These are phyloP conservation scores for Petunia secreta DNA, from an alignment of 257 asterid species.

Conservation along the genomic window DNA sequence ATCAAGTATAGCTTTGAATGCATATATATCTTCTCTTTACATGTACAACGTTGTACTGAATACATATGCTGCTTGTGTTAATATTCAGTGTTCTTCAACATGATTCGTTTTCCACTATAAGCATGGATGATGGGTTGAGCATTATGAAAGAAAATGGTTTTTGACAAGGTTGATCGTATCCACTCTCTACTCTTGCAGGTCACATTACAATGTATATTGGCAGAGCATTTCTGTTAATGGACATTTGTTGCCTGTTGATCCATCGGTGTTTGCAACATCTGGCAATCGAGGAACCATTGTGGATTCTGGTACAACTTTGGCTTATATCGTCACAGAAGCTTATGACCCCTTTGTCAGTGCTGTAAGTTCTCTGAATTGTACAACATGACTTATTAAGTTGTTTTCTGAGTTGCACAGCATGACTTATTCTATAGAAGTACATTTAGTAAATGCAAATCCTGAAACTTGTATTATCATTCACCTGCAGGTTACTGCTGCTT, in stretches of 20 bases:
- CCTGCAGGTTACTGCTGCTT: conserved; percentile 69
- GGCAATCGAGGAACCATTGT: conserved; percentile 72
- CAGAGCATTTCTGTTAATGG: conserved; percentile 83
- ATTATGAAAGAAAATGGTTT: conserved; percentile 2
- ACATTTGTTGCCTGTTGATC: conserved; percentile 68
- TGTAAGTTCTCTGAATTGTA: conserved; percentile 47
- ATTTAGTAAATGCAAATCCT: not conserved
- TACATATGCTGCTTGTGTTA: not conserved
- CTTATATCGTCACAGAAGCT: conserved; percentile 81
- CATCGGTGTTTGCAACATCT: conserved; percentile 73
- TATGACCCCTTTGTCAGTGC: conserved; percentile 78
- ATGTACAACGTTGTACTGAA: not conserved
- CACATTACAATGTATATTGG: conserved; percentile 78
- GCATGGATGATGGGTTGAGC: not conserved
- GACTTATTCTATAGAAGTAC: too few species aligned
- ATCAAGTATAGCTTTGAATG: not conserved
- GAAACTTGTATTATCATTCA: conserved; percentile 16
- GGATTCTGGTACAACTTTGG: conserved; percentile 94
- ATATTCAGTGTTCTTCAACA: not conserved
- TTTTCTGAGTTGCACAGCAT: too few species aligned
- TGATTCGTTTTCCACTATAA: not conserved
- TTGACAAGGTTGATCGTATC: not conserved
- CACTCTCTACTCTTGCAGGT: conserved; percentile 46
- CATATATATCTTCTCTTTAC: not conserved
- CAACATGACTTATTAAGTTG: too few species aligned